Evolutionary conservation across 164 flowering plant genomes (phyloP), one percentile per base, ranked within the genome.

Genomic region (Tetrastigma voinierianum): DNA sequence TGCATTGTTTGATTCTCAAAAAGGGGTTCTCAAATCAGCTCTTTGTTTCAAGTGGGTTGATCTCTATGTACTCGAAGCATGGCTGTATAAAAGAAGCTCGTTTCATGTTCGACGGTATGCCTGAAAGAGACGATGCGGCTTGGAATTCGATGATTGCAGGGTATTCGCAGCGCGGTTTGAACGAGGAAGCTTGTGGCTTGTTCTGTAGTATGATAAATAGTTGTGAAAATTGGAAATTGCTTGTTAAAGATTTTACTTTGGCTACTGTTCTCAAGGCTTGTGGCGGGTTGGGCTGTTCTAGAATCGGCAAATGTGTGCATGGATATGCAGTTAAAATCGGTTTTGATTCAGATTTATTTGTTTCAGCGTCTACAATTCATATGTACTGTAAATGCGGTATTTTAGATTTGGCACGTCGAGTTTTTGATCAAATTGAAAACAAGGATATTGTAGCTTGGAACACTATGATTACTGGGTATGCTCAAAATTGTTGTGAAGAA

Each of bases 361-460:
- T 76, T 62, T 48, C 48, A 7, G 72, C 61, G 2, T 65, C 73
- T 4, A 58, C 46, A 7, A 14, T 76, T 16, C 65, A 61, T 69
- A 72, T 76, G 76, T 76, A 76, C 59, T 66, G 63, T 3, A 76
- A 62, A 15, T 65, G 69, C 69, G 64, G 64, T 15, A 64, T 48
- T 45, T 16, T 76, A 52, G 49, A 56, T 53, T 49, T 43, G 48
- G 76, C 73, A 16, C 57, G 65, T 8, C 44, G 44, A 1, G 68
- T 69, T 19, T 76, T 76, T 72, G 71, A 76, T 69, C 61, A 23
- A 44, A 56, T 76, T 70, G 53, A 24, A 65, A 58, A 17, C 8
- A 62, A 64, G 14, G 79, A 76, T 69, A 51, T 76, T 65, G 68
- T 76, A 23, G 70, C 57, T 16, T 76, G 79, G 79, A 76, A 76